These are phyloP conservation scores for Fusarium sp. DNA, from an alignment of 2,329 filamentous ascomycete species.

Conservation along the genomic window DNA sequence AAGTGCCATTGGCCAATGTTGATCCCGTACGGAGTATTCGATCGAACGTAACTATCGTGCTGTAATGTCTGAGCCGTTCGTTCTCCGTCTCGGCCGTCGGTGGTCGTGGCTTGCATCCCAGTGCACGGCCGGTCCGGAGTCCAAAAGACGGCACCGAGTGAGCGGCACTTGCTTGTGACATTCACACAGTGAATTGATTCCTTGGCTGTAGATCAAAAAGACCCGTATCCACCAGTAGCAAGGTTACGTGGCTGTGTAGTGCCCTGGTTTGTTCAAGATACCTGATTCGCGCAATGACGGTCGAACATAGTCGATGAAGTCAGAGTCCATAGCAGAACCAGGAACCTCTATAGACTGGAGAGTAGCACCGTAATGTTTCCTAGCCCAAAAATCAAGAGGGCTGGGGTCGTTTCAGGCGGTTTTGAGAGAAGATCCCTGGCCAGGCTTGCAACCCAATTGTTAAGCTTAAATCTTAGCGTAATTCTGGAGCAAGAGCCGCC, in stretches of 20 bases:
- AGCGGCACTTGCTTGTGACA: constrained; percentile 12
- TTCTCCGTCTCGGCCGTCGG: constrained; percentile 27
- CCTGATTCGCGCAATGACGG: constrained; percentile 1
- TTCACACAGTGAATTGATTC: constrained; percentile 27
- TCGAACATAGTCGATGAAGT: constrained; percentile 10
- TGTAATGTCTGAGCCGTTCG: neutral
- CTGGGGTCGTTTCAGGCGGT: constrained; percentile 13
- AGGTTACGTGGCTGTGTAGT: constrained; percentile 32
- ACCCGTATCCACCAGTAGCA: constrained; percentile 5
- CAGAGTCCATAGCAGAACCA: neutral
- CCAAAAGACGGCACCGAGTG: constrained; percentile 34
- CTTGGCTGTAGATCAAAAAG: constrained; percentile 31
- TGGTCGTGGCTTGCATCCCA: constrained; percentile 12
- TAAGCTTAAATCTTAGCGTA: constrained; percentile 42
- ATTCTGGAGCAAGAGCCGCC: constrained; percentile 28
- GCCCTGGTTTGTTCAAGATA: constrained; percentile 8
- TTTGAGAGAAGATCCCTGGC: constrained; percentile 22
- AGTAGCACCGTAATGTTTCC: neutral
- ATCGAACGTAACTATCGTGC: neutral
- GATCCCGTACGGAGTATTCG: neutral
- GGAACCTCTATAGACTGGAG: neutral
- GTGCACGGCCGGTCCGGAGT: constrained; percentile 34
- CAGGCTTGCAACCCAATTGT: constrained; percentile 19
- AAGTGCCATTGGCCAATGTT: constrained; percentile 2
- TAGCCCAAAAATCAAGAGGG: neutral